phyloP scores from a whole-genome alignment of 192 early-diverging fungal species.

The Coemansia sp. region DNA sequence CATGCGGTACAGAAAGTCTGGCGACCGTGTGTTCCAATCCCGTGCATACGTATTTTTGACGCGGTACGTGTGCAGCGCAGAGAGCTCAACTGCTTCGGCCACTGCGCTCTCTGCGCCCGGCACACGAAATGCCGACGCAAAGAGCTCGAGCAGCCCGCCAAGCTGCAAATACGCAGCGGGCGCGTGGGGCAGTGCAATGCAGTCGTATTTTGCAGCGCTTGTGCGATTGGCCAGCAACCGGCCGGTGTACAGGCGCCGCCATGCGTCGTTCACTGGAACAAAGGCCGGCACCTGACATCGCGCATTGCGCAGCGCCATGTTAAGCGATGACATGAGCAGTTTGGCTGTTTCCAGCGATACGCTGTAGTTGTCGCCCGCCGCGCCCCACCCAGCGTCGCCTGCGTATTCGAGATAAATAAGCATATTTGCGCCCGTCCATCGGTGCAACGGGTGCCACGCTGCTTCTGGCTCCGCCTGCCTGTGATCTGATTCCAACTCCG shows the following conservation, averaged over 20 bases:
- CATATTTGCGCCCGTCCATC: constrained; percentile 60
- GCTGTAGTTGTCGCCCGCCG: constrained; percentile 34
- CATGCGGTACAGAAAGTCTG: constrained; percentile 35
- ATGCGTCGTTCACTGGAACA: constrained; percentile 55
- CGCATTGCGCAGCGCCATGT: constrained; percentile 65
- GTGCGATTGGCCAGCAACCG: constrained; percentile 10
- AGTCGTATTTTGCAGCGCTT: constrained; percentile 22
- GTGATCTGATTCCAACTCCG: constrained; percentile 47
- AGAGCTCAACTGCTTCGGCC: constrained; percentile 8
- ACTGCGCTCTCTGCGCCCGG: not conserved
- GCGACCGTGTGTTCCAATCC: constrained; percentile 31
- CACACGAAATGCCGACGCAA: constrained; percentile 28
- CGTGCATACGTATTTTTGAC: constrained; percentile 46
- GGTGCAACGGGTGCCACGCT: constrained; percentile 61
- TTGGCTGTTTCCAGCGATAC: constrained; percentile 64
- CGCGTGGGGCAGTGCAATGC: constrained; percentile 27
- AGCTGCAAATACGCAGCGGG: constrained; percentile 43
- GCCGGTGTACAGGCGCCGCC: constrained; percentile 45
- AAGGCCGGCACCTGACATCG: constrained; percentile 64
- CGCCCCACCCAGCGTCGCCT: constrained; percentile 21
- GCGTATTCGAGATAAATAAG: constrained; percentile 57
- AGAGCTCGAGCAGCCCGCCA: constrained; percentile 46
- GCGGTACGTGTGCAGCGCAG: constrained; percentile 41
- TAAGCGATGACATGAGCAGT: constrained; percentile 61
- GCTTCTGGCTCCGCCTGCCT: constrained; percentile 30